Evolutionary conservation across 2,329 filamentous ascomycete species (phyloP).

Genomic region (Talaromyces atroroseus): DNA sequence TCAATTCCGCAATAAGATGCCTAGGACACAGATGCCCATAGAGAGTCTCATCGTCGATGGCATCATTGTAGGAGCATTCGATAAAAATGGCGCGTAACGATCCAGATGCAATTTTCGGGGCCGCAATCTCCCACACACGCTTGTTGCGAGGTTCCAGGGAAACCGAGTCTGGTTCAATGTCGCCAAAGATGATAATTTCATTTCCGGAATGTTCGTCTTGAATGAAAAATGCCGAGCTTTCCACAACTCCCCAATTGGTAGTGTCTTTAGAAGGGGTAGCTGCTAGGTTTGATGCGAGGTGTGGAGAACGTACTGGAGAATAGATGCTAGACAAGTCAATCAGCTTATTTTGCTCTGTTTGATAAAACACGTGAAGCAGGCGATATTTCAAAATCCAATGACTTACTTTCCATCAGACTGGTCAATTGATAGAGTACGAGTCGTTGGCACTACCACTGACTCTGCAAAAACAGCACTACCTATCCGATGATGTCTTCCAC

Average conservation of each 20-base stretch:
- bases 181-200: conserved; percentile 90
- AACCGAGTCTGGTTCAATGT: conserved; percentile 86
- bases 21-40: conserved; percentile 86
- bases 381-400: not conserved
- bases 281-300: conserved; percentile 10
- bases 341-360: not conserved
- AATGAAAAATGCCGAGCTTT: conserved; percentile 92
- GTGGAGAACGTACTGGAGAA: conserved; percentile 28
- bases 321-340: conserved; percentile 21
- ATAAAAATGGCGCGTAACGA: conserved; percentile 79
- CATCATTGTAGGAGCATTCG: conserved; percentile 89
- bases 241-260: conserved; percentile 36
- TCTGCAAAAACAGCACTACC: conserved; percentile 39
- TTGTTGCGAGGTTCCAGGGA: conserved; percentile 75
- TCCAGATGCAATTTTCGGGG: conserved; percentile 71
- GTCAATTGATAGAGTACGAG: conserved; percentile 27
- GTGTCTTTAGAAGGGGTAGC: conserved; percentile 16
- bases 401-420: conserved; percentile 28
- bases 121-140: conserved; percentile 82
- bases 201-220: conserved; percentile 63
- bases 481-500: conserved; percentile 55
- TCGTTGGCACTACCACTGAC: conserved; percentile 43
- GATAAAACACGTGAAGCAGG: not conserved
- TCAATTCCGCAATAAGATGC: conserved; percentile 75
- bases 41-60: conserved; percentile 67